Evolutionary conservation across 2,329 filamentous ascomycete genomes (phyloP).

Genomic region (Pyrenophora tritici-repentis): DNA sequence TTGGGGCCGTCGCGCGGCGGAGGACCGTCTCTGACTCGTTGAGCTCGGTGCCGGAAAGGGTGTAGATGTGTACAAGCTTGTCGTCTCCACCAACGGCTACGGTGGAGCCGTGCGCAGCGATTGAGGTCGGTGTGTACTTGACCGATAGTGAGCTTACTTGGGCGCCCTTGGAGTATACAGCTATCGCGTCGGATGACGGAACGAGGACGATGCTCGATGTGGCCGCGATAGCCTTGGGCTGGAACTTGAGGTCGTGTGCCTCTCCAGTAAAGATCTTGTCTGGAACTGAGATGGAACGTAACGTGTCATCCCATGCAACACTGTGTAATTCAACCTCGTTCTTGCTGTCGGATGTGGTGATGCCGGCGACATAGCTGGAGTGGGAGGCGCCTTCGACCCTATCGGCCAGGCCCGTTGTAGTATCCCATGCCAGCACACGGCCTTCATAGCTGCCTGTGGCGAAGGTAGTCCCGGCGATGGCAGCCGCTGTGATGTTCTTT

Average conservation of each 20-base stretch:
- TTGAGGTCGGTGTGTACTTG: constrained; percentile 68
- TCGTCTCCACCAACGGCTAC: constrained; percentile 79
- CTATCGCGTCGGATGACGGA: constrained; percentile 60
- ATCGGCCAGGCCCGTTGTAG: constrained; percentile 69
- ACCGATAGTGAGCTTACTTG: constrained; percentile 66
- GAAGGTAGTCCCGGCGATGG: constrained; percentile 65
- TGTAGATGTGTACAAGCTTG: constrained; percentile 77
- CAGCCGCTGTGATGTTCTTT: constrained; percentile 84
- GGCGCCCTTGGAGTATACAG: constrained; percentile 63
- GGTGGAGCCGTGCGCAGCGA: constrained; percentile 69
- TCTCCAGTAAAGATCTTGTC: constrained; percentile 76
- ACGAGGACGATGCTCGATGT: constrained; percentile 59
- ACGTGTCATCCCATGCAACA: constrained; percentile 91
- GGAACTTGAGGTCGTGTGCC: constrained; percentile 70
- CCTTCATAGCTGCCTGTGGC: constrained; percentile 95
- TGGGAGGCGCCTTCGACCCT: constrained; percentile 80
- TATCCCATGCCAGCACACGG: constrained; percentile 82
- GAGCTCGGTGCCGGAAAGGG: constrained; percentile 61
- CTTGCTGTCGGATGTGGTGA: constrained; percentile 57
- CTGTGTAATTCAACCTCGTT: constrained; percentile 68
- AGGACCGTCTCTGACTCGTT: constrained; percentile 62
- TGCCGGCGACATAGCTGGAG: constrained; percentile 81
- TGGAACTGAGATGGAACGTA: constrained; percentile 76
- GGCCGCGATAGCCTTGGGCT: constrained; percentile 75
- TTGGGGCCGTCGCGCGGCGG: constrained; percentile 69